These are phyloP conservation scores for Bruguiera hainesii DNA, from an alignment of 441 rosid species.

Conservation along the genomic window DNA sequence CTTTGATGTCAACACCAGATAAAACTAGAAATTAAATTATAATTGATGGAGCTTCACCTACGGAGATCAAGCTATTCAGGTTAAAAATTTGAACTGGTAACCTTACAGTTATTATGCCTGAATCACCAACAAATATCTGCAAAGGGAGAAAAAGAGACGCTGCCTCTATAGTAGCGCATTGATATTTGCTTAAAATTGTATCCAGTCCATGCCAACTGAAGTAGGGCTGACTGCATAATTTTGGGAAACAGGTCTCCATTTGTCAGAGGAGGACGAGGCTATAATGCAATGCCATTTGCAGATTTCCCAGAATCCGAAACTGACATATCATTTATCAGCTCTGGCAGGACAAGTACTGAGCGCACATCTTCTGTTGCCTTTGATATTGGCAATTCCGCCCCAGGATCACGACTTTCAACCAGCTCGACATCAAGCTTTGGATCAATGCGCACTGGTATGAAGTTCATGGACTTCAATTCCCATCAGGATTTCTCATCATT, in stretches of 20 bases:
- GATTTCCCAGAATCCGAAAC: conserved; percentile 65
- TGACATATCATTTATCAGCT: conserved; percentile 76
- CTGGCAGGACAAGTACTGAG: conserved; percentile 75
- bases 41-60: no score
- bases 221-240: not conserved
- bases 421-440: conserved; percentile 60
- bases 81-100: no score
- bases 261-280: conserved; percentile 31
- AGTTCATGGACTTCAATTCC: conserved; percentile 39
- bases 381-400: conserved; percentile 46
- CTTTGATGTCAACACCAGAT: no score
- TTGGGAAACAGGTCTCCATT: conserved; percentile 49
- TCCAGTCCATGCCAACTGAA: not conserved
- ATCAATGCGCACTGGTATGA: conserved; percentile 50
- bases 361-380: conserved; percentile 39
- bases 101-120: no score
- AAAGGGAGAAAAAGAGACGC: not conserved
- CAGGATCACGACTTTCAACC: conserved; percentile 40
- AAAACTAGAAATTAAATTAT: no score
- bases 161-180: not conserved
- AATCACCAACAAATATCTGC: no score
- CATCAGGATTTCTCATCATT: conserved; percentile 46
- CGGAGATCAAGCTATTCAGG: no score
- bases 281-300: conserved; percentile 29
- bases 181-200: not conserved